Base-by-base conservation (phyloP, 768 basidiomycete species). In the Clitopilus hobsonii region DNA sequence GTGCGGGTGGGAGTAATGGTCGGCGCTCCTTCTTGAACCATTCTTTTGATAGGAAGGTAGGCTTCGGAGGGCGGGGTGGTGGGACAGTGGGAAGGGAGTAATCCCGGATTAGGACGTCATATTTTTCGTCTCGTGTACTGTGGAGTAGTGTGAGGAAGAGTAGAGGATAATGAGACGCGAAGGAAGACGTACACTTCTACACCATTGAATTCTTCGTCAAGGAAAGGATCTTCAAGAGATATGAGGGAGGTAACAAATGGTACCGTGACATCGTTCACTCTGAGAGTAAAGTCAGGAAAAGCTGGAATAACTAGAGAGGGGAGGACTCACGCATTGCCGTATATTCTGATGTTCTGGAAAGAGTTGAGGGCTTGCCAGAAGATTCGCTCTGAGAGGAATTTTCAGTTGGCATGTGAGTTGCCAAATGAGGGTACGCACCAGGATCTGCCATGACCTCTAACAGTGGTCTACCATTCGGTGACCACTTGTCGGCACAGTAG, bases 381-480 rank as follows among this genome's bases (percentile, higher is more conserved):
- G 30, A 91, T 70, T 22, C 79, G 78, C 20, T 85, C 91, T 91
- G 6, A 22, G 49, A n/a, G 1, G 6, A 24, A 38, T 2, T 32
- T 7, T 18, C 38, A 10, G 8, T 5, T 13, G 29, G 11, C 6
- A 27, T 24, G 18, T 32, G 10, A 18, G 38, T 11, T 16, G 32
- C 41, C n/a, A 20, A 45, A 45, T 7, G 30, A 23, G 2, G 22
- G n/a, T 26, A 62, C 75, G 62, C 61, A 84, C 88, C 75, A 57
- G 88, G 88, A 69, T 95, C 91, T 10, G 88, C 86, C 82, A 93
- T 86, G 41, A 91, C 81, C 54, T 89, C 82, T 10, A 94, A 62
- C 8, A 94, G 67, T 5, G 88, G 80, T 51, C 83, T 74, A 6
- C 89, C 89, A 47, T 73, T 79, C 4, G 78, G 72, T 5, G 82